Evolutionary conservation across 495 filamentous ascomycete genomes (phyloP).

Genomic region (Annulohypoxylon stygium): DNA sequence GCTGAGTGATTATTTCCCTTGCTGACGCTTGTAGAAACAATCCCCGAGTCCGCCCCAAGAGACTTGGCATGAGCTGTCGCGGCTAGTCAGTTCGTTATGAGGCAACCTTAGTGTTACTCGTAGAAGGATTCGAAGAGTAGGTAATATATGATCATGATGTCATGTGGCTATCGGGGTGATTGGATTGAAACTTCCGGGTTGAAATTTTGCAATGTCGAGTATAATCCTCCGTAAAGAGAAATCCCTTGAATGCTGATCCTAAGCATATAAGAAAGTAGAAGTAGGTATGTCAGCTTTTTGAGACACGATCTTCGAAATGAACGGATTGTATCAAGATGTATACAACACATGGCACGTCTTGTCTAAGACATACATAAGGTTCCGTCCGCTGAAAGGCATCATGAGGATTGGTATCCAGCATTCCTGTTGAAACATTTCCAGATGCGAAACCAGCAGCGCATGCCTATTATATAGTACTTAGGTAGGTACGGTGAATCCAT

Average conservation of each 20-base stretch:
- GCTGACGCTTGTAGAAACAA: not conserved
- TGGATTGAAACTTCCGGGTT: not conserved
- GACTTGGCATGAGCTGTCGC: not conserved
- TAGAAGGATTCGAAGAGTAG: not conserved
- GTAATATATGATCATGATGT: not conserved
- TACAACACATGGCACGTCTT: constrained; percentile 31
- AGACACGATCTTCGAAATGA: constrained; percentile 6
- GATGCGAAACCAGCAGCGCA: constrained; percentile 9
- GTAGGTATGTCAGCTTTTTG: not conserved
- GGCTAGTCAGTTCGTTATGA: not conserved
- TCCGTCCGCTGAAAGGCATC: constrained; percentile 6
- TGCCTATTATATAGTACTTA: not conserved
- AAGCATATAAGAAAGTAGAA: not conserved
- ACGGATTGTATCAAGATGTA: not conserved
- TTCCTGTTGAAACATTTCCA: constrained; percentile 26
- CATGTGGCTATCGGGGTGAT: not conserved
- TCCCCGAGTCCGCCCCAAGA: not conserved
- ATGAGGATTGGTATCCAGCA: constrained; percentile 10
- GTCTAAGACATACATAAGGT: constrained; percentile 34
- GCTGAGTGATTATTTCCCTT: not conserved
- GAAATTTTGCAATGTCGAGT: not conserved
- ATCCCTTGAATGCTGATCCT: not conserved
- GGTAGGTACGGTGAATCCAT: too few species aligned
- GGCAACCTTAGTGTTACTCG: not conserved
- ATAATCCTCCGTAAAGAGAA: not conserved